Evolutionary conservation across 2,329 filamentous ascomycete genomes (phyloP), one percentile per base, ranked within the genome.

Genomic region (Whalleya microplaca): DNA sequence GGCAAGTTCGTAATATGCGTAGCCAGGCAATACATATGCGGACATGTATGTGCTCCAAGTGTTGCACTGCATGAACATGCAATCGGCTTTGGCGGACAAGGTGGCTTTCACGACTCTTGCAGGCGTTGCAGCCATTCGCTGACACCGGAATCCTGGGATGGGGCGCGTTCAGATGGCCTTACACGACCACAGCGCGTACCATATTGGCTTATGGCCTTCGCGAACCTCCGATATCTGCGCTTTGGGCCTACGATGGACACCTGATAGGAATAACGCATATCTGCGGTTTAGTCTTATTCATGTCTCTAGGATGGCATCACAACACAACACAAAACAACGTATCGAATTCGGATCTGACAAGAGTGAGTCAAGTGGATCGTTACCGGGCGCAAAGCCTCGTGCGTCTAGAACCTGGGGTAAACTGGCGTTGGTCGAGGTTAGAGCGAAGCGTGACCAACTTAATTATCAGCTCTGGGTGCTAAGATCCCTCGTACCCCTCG

Each of bases 1-100:
- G 54, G 50, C 51, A 27, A 51, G 51, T 55, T 50, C 54, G 27
- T 51, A 41, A 41, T 18, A 43, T 54, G 53, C 48, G 54, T 21
- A 51, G 47, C 41, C 10, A 37, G 32, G 10, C 5, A 37, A 37
- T 37, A 37, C 14, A 37, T 14, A 37, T 14, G 10, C 32, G 32
- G 7, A 12, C 10, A 37, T 12, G 32, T 37, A 37, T 12, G 32
- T 37, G 32, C 32, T 37, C 32, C 32, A 37, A 12, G 32, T 14
- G 32, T 37, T 37, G 32, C 32, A 37, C 14, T 37, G 32, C 32
- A 37, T 37, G 10, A 12, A 3, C 32, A 37, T 16, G 32, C 32
- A 37, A 12, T 37, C 32, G 32, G 32, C 32, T 37, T 14, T 3
- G 32, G 32, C 32, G 32, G 32, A 16, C 9, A 14, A 37, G 14